Conservation (phyloP, 805 yeast genomes). For the Candida glaebosa region DNA sequence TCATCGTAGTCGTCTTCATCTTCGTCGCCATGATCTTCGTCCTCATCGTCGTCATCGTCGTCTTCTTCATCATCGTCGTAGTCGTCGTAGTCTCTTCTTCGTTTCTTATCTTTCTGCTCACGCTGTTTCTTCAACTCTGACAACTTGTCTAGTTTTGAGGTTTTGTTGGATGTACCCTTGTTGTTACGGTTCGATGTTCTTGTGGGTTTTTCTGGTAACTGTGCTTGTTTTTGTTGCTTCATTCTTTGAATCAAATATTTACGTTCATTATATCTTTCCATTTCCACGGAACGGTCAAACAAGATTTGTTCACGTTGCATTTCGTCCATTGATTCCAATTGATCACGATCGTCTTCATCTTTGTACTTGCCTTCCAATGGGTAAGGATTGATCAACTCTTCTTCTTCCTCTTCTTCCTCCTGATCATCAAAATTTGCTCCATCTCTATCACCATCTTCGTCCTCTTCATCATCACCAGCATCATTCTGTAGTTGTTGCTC, state of each 20-base stretch:
- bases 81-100: conserved; percentile 31
- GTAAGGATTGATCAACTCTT: conserved; percentile 63
- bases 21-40: conserved; percentile 36
- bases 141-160: conserved; percentile 51
- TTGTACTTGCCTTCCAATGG: conserved; percentile 91
- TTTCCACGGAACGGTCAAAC: conserved; percentile 88
- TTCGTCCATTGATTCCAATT: conserved; percentile 75
- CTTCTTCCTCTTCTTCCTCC: conserved; percentile 28
- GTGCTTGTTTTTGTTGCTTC: conserved; percentile 42
- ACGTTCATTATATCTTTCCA: conserved; percentile 85
- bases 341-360: conserved; percentile 71
- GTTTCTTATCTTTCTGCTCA: conserved; percentile 53
- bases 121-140: conserved; percentile 75
- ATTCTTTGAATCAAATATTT: conserved; percentile 81
- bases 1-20: conserved; percentile 27
- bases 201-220: conserved; percentile 21
- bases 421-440: conserved; percentile 24
- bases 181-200: conserved; percentile 38
- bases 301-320: conserved; percentile 87
- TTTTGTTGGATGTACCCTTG: conserved; percentile 23
- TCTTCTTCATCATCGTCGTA: conserved; percentile 36
- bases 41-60: conserved; percentile 46
- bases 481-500: conserved; percentile 24
- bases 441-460: conserved; percentile 29
- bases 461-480: conserved; percentile 32